Conservation (phyloP, 2,329 filamentous ascomycete species). For the Raffaelea albimanens region DNA sequence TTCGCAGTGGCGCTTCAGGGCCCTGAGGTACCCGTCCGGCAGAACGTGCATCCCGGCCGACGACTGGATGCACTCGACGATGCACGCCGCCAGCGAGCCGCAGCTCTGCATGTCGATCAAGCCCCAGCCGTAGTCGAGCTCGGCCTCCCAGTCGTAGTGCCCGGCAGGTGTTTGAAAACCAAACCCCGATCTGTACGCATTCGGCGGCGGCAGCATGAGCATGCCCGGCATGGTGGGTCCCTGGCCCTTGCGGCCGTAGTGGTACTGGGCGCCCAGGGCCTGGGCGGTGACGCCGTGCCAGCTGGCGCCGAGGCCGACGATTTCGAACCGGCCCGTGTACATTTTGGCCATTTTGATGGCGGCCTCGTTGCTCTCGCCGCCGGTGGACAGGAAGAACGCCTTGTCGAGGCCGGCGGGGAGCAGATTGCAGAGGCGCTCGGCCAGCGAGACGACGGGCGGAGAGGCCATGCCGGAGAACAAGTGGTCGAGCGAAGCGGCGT, state of each 20-base stretch:
- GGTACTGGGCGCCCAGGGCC: constrained; percentile 42
- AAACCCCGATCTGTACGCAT: constrained; percentile 51
- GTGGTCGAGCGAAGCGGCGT: constrained; percentile 43
- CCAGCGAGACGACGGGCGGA: constrained; percentile 43
- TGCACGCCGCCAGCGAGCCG: constrained; percentile 52
- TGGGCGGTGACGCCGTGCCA: constrained; percentile 53
- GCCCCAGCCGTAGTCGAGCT: constrained; percentile 53
- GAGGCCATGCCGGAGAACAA: constrained; percentile 48
- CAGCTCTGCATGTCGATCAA: constrained; percentile 48
- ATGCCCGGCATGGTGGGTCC: constrained; percentile 44
- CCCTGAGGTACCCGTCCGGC: constrained; percentile 44
- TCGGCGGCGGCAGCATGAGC: constrained; percentile 47
- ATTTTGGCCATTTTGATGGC: constrained; percentile 46
- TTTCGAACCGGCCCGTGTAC: constrained; percentile 54
- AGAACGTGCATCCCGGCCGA: constrained; percentile 46
- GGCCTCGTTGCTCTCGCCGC: constrained; percentile 8
- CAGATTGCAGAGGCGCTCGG: constrained; percentile 34
- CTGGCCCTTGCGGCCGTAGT: constrained; percentile 36
- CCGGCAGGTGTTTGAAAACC: constrained; percentile 48
- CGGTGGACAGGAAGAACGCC: constrained; percentile 41
- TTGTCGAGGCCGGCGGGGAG: constrained; percentile 39
- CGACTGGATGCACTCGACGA: constrained; percentile 52
- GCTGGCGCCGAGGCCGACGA: constrained; percentile 48
- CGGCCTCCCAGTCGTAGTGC: constrained; percentile 55
- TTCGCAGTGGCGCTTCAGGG: constrained; percentile 40